Percentiles rank a stretch among this genome's conserved stretches.
These are phyloP conservation scores for Didymella pinodella DNA, from an alignment of 2,329 filamentous ascomycete genomes.

Conservation along the genomic window DNA sequence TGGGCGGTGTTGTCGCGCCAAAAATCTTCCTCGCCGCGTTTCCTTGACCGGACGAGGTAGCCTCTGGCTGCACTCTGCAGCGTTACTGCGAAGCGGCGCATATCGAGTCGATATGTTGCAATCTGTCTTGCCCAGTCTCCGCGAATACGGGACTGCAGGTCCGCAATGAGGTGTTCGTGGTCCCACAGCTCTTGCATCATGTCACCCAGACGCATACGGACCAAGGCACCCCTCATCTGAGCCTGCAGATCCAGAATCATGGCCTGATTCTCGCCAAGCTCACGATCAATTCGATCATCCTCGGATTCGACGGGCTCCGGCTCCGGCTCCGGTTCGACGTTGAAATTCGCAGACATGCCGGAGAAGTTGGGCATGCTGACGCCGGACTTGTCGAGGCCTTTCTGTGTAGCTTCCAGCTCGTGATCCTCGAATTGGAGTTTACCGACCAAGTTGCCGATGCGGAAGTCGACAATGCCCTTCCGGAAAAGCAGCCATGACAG, in stretches of 20 bases:
- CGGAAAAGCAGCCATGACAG: slow-evolving; percentile 96
- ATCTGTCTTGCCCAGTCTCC: slow-evolving; percentile 89
- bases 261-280: slow-evolving; percentile 78
- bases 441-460: slow-evolving; percentile 94
- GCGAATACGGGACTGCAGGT: slow-evolving; percentile 85
- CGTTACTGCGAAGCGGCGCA: slow-evolving; percentile 79
- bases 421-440: slow-evolving; percentile 98
- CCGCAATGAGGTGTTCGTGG: slow-evolving; percentile 76
- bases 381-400: slow-evolving; percentile 93
- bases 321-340: slow-evolving; percentile 82
- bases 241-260: slow-evolving; percentile 82
- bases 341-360: slow-evolving; percentile 96
- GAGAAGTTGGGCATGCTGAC: slow-evolving; percentile 97
- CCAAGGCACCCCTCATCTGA: slow-evolving; percentile 81
- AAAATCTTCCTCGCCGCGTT: slow-evolving; percentile 69
- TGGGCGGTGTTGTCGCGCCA: slow-evolving; percentile 75
- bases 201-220: slow-evolving; percentile 78
- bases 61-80: slow-evolving; percentile 83
- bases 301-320: slow-evolving; percentile 82
- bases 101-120: slow-evolving; percentile 79
- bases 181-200: slow-evolving; percentile 93
- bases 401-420: slow-evolving; percentile 95
- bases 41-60: slow-evolving; percentile 72
- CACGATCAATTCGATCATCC: slow-evolving; percentile 84
- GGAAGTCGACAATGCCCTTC: slow-evolving; percentile 92